A percentile compares a stretch with the other conserved stretches of the same genome.
phyloP scores from a whole-genome alignment of 2,329 filamentous ascomycete species.

The Alternaria angustiovoidea region DNA sequence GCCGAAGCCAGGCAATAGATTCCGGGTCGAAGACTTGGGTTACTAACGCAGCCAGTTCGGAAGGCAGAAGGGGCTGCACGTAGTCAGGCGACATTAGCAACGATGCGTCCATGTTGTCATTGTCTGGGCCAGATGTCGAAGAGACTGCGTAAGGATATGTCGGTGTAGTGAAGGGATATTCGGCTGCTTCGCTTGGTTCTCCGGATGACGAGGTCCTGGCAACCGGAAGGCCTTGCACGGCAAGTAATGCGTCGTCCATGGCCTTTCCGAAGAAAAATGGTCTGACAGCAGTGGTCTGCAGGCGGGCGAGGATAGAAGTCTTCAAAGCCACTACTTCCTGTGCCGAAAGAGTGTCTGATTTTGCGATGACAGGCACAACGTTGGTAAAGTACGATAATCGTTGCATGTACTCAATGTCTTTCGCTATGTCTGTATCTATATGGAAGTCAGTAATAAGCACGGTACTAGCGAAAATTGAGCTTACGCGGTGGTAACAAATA shows the following conservation, averaged over 20 bases:
- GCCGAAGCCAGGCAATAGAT: constrained; percentile 80
- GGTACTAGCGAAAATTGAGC: constrained; percentile 27
- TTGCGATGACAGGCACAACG: constrained; percentile 82
- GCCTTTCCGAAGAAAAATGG: constrained; percentile 71
- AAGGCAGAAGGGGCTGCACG: constrained; percentile 77
- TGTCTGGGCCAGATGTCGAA: constrained; percentile 73
- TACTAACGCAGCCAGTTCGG: constrained; percentile 77
- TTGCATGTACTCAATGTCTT: constrained; percentile 75
- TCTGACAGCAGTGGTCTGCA: constrained; percentile 66
- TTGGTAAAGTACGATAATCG: constrained; percentile 78
- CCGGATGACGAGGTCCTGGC: constrained; percentile 3
- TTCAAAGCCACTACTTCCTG: constrained; percentile 69
- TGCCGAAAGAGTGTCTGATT: constrained; percentile 72
- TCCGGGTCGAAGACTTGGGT: constrained; percentile 78
- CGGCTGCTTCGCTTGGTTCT: constrained; percentile 22
- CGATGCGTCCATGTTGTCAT: constrained; percentile 90
- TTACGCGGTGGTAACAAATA: constrained; percentile 80
- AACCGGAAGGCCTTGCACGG: constrained; percentile 43
- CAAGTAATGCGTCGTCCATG: constrained; percentile 46
- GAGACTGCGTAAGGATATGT: constrained; percentile 77
- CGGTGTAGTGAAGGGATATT: constrained; percentile 42
- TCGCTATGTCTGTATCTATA: constrained; percentile 52
- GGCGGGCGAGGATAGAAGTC: constrained; percentile 63
- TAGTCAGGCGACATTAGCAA: constrained; percentile 93
- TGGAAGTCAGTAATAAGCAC: constrained; percentile 29